These are phyloP conservation scores for Diversispora eburnea DNA, from an alignment of 192 early-diverging fungal species.

Conservation along the genomic window DNA sequence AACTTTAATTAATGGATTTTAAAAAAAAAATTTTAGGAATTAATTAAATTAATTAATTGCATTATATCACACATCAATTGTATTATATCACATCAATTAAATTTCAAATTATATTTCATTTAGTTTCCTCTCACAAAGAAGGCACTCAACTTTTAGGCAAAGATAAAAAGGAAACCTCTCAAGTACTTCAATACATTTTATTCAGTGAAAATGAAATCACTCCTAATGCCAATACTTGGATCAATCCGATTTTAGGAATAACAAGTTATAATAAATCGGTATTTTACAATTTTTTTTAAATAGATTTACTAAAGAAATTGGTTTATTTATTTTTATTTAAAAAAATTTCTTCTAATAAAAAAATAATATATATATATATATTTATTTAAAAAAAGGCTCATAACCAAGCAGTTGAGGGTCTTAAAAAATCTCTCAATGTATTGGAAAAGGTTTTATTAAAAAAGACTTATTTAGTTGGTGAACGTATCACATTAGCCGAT, in stretches of 20 bases:
- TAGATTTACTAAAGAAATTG: not conserved
- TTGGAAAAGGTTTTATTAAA: slow-evolving; percentile 77
- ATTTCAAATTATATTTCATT: too few species aligned
- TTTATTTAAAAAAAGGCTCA: slow-evolving; percentile 58
- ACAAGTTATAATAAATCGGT: slow-evolving; percentile 40
- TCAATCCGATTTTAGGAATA: slow-evolving; percentile 49
- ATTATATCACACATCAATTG: not conserved
- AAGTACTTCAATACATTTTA: slow-evolving; percentile 63
- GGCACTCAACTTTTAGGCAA: slow-evolving; percentile 55
- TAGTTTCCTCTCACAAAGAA: slow-evolving; percentile 48
- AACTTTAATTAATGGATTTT: not conserved
- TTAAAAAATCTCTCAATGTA: slow-evolving; percentile 57
- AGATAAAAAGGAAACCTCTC: slow-evolving; percentile 53
- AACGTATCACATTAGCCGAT: slow-evolving; percentile 89
- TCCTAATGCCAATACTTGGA: slow-evolving; percentile 39
- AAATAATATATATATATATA: too few species aligned
- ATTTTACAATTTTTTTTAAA: slow-evolving; percentile 12
- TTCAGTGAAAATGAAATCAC: slow-evolving; percentile 56
- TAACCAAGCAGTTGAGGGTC: slow-evolving; percentile 67
- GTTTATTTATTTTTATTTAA: slow-evolving; percentile 13
- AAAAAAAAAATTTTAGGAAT: not conserved
- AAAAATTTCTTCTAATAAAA: slow-evolving; percentile 2
- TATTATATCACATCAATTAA: not conserved
- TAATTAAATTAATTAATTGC: too few species aligned
- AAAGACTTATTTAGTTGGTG: slow-evolving; percentile 94